Conservation (phyloP, 192 early-diverging fungal genomes). For the Coemansia sp. region DNA sequence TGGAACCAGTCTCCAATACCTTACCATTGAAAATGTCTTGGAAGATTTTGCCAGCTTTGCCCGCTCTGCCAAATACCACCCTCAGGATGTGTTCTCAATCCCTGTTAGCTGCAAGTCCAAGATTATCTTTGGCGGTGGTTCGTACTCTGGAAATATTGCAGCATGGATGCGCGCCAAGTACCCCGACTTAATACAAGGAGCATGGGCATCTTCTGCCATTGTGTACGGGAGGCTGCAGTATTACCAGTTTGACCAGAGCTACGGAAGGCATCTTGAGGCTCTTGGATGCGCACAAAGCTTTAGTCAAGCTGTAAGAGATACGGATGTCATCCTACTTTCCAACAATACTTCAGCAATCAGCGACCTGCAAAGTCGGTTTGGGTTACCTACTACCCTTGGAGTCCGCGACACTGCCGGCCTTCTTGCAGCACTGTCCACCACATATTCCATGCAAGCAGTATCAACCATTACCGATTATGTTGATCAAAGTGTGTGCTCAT, state of each 20-base stretch:
- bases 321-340: slow-evolving; percentile 29
- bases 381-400: slow-evolving; percentile 16
- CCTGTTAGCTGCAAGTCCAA: slow-evolving; percentile 18
- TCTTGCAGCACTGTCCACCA: slow-evolving; percentile 11
- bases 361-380: slow-evolving; percentile 22
- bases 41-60: slow-evolving; percentile 36
- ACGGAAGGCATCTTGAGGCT: slow-evolving; percentile 30
- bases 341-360: slow-evolving; percentile 11
- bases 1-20: slow-evolving; percentile 29
- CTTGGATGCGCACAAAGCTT: slow-evolving; percentile 31
- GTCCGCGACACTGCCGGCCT: slow-evolving; percentile 33
- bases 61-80: slow-evolving; percentile 15
- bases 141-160: slow-evolving; percentile 69
- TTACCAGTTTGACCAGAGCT: slow-evolving; percentile 58
- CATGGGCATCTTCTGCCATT: slow-evolving; percentile 69
- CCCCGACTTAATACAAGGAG: slow-evolving; percentile 60
- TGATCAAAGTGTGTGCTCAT: slow-evolving; percentile 23
- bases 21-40: slow-evolving; percentile 27
- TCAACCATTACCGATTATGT: neutral
- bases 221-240: slow-evolving; percentile 55
- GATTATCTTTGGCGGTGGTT: slow-evolving; percentile 59
- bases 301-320: slow-evolving; percentile 37
- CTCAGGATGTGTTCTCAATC: slow-evolving; percentile 13
- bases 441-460: slow-evolving; percentile 16
- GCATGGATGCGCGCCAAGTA: slow-evolving; percentile 69